Percentiles rank a stretch among this genome's conserved stretches.
Evolutionary conservation across 208 protist genomes (phyloP).

Genomic region (Trypanosoma platydactyli): DNA sequence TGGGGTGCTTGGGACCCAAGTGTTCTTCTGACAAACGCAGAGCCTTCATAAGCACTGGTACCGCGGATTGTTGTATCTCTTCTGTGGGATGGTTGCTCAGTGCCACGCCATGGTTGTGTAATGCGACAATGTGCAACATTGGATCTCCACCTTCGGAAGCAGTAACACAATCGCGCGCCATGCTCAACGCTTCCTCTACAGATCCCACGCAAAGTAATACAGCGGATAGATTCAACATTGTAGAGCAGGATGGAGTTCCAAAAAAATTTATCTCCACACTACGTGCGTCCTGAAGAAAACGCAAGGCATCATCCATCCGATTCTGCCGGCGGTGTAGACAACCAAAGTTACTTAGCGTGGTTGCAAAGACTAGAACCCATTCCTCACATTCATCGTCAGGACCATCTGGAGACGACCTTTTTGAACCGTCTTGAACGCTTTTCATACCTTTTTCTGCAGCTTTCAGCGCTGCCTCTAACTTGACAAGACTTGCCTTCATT

Average conservation of each 20-base stretch:
- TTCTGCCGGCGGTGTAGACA: conserved; percentile 72
- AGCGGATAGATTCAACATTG: conserved; percentile 85
- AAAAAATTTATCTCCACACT: conserved; percentile 58
- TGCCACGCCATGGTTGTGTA: conserved; percentile 82
- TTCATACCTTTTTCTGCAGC: conserved; percentile 28
- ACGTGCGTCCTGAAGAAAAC: conserved; percentile 45
- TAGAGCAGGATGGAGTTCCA: conserved; percentile 78
- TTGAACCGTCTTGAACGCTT: background rate
- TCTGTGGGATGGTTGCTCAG: conserved; percentile 56
- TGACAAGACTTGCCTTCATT: conserved; percentile 34
- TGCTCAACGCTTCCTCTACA: conserved; percentile 52
- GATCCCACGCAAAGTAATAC: conserved; percentile 60
- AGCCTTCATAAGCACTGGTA: conserved; percentile 73
- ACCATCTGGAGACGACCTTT: background rate
- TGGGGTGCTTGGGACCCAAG: conserved; percentile 63
- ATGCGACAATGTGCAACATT: conserved; percentile 70
- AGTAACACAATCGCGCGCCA: conserved; percentile 63
- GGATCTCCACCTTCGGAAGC: conserved; percentile 56
- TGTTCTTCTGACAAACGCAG: conserved; percentile 55
- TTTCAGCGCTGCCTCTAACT: conserved; percentile 36
- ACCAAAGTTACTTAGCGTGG: conserved; percentile 82
- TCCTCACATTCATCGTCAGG: conserved; percentile 25
- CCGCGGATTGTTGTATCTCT: conserved; percentile 43
- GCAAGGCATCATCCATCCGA: conserved; percentile 43
- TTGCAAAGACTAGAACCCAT: conserved; percentile 66